Evolutionary conservation across 306 rosid genomes (phyloP).

Genomic region (Lathyrus oleraceus): DNA sequence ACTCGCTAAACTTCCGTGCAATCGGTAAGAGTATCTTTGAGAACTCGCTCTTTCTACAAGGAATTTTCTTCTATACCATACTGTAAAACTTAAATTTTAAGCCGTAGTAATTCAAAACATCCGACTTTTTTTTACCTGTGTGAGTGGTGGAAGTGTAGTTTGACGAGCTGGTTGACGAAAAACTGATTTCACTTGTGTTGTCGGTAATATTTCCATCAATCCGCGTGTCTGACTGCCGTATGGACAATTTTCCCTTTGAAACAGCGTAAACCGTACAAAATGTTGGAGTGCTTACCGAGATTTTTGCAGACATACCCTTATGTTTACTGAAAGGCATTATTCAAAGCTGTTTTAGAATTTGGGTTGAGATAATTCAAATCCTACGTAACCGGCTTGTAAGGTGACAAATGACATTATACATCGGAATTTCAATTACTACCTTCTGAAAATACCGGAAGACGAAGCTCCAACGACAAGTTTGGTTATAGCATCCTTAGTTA

Average conservation of each 20-base stretch:
- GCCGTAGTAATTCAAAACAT: neutral
- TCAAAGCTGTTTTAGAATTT: no score
- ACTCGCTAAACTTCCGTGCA: no score
- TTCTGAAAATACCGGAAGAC: slow-evolving; percentile 63
- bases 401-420: no score
- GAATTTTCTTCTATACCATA: neutral
- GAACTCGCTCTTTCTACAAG: no score
- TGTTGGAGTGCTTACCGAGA: slow-evolving; percentile 65
- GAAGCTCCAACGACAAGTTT: slow-evolving; percentile 87
- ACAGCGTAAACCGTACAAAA: slow-evolving; percentile 76
- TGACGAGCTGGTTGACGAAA: slow-evolving; percentile 57
- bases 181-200: slow-evolving; percentile 58
- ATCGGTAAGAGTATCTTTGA: no score
- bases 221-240: slow-evolving; percentile 59
- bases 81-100: slow-evolving; percentile 12
- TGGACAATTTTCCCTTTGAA: slow-evolving; percentile 76
- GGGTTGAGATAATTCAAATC: neutral
- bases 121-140: slow-evolving; percentile 52
- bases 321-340: slow-evolving; percentile 55
- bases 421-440: slow-evolving; percentile 44
- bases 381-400: neutral
- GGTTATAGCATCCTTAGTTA: slow-evolving; percentile 52
- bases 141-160: slow-evolving; percentile 54
- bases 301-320: slow-evolving; percentile 63
- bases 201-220: slow-evolving; percentile 48